A percentile compares a stretch with the other conserved stretches of the same genome.
phyloP scores from a whole-genome alignment of 257 asterid species.

The Przewalskia tangutica region DNA sequence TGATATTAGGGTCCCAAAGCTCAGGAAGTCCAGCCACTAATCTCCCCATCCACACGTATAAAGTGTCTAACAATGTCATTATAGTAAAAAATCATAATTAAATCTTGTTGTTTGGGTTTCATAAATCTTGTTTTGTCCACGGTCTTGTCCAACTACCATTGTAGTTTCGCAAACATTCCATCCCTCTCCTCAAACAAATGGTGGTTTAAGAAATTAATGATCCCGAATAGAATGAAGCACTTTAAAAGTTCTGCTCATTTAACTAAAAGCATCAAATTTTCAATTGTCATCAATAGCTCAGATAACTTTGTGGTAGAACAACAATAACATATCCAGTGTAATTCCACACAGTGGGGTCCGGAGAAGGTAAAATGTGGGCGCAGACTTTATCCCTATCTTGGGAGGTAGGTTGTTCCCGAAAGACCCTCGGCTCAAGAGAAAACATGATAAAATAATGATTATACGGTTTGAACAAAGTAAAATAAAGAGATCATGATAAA shows the following conservation, averaged over 20 bases:
- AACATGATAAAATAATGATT: too few relatives aligned
- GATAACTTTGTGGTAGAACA: neutral
- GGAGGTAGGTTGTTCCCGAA: too few relatives aligned
- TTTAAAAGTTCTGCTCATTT: neutral
- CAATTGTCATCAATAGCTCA: neutral
- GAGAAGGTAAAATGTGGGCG: too few relatives aligned
- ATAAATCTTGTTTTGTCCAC: neutral
- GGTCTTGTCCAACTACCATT: neutral
- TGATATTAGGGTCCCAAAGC: neutral
- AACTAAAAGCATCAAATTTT: neutral
- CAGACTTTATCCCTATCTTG: too few relatives aligned
- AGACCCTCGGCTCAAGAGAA: too few relatives aligned
- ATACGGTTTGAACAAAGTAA: too few relatives aligned
- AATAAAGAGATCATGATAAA: too few relatives aligned
- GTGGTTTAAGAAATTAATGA: neutral
- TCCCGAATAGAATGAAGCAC: neutral
- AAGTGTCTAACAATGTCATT: neutral
- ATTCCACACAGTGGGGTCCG: too few relatives aligned
- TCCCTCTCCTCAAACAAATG: too few relatives aligned
- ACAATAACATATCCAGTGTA: neutral
- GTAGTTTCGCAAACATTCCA: neutral
- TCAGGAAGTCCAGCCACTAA: neutral
- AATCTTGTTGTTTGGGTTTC: neutral
- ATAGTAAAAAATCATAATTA: neutral
- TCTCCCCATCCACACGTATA: neutral